phyloP scores from a whole-genome alignment of 805 yeast genomes.

The Candida vartiovaarae region DNA sequence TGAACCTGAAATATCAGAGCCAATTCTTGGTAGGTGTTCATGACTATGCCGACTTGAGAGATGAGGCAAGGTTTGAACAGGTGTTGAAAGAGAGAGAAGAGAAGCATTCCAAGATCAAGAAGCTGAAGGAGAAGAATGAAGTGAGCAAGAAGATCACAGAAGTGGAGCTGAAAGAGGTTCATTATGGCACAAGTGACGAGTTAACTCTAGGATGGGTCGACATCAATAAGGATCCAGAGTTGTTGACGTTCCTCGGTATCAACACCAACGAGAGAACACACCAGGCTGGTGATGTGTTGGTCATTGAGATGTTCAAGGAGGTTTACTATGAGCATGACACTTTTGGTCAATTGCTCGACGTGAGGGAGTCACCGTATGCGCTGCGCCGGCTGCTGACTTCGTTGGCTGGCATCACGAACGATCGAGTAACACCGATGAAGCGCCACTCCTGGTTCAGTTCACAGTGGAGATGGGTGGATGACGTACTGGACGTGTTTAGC shows the following conservation, averaged over 20 bases:
- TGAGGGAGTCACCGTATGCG: slow-evolving; percentile 4
- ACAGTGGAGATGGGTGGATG: slow-evolving; percentile 34
- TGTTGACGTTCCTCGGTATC: slow-evolving; percentile 13
- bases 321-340: slow-evolving; percentile 29
- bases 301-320: slow-evolving; percentile 37
- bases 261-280: slow-evolving; percentile 22
- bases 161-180: slow-evolving; percentile 43
- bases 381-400: slow-evolving; percentile 8
- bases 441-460: slow-evolving; percentile 38
- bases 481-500: slow-evolving; percentile 26
- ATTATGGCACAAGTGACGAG: slow-evolving; percentile 36
- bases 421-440: slow-evolving; percentile 24
- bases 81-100: slow-evolving; percentile 33
- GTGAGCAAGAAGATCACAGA: slow-evolving; percentile 31
- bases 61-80: slow-evolving; percentile 21
- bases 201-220: slow-evolving; percentile 47
- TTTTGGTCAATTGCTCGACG: slow-evolving; percentile 26
- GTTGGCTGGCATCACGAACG: slow-evolving; percentile 7
- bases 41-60: slow-evolving; percentile 42
- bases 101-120: slow-evolving; percentile 38
- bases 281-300: slow-evolving; percentile 48
- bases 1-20: slow-evolving; percentile 19
- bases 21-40: slow-evolving; percentile 14
- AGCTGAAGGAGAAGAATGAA: slow-evolving; percentile 37
- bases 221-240: slow-evolving; percentile 16